Evolutionary conservation across 768 basidiomycete genomes (phyloP), one percentile per base, ranked within the genome.

Genomic region (Punctularia strigosozonata): DNA sequence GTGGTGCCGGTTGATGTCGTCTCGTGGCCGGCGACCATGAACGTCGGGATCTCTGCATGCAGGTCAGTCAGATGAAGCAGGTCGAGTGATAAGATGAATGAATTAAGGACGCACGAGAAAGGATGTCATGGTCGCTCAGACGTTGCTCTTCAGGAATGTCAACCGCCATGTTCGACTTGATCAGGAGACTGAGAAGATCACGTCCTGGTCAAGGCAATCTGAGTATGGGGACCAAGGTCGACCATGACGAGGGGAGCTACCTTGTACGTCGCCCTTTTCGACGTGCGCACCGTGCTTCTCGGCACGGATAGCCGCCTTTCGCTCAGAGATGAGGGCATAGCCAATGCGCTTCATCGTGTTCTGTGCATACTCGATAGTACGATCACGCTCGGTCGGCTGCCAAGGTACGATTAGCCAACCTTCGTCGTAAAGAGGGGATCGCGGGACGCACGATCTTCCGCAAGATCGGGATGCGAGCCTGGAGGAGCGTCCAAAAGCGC

Each of bases 121-220:
- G 19, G 19, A 34, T 19, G 8, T 34, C 10, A 12, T 34, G 10
- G 19, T 34, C 33, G 19, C 10, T 13, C 33, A 34, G 20, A 10
- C 33, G 12, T 19, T 34, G 33, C 8, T 20, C 20, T 8, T 34
- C 33, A 0, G 65, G 64, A 8, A 71, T 42, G 45, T 76, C 68
- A 2, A 63, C 67, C 1, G 69, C 64, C 55, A 73, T 67, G 46
- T 80, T 80, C 1, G 77, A 75, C 38, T 64, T 59, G 18, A 78
- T 55, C 3, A 79, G 55, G 14, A 77, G 48, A 0, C 70, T 71
- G 2, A 79, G 56, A 3, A 80, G 48, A 55, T 77, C 75, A 8
- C 68, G 40, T 4, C 53, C 50, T 7, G 25, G 36, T n/a, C n/a
- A n/a, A n/a, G n/a, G n/a, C n/a, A n/a, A n/a, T n/a, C n/a, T n/a